Evolutionary conservation across 129 eudicot species (phyloP).

Genomic region (Artemisia tridentata): DNA sequence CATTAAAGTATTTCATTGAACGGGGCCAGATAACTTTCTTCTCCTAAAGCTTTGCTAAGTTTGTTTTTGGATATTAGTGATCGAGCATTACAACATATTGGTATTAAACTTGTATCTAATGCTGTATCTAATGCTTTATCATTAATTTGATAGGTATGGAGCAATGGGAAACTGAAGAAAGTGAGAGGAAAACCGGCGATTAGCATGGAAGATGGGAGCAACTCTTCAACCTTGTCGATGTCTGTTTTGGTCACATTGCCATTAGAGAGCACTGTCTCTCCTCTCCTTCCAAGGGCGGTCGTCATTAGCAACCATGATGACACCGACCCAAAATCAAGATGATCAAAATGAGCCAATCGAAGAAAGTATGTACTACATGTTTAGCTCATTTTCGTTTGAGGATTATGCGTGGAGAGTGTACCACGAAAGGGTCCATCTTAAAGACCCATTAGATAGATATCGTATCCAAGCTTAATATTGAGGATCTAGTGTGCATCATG

Average conservation of each 20-base stretch:
- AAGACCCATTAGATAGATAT: constrained; percentile 72
- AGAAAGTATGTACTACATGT: constrained; percentile 30
- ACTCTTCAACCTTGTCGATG: constrained; percentile 38
- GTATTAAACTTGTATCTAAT: not conserved
- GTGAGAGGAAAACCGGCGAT: constrained; percentile 67
- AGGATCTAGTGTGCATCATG: not conserved
- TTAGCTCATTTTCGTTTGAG: constrained; percentile 62
- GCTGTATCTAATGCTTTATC: not conserved
- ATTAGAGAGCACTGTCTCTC: constrained; percentile 56
- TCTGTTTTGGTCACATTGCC: constrained; percentile 73
- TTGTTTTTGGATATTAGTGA: no score
- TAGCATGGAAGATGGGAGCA: constrained; percentile 13
- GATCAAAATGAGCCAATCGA: constrained; percentile 2
- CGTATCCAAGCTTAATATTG: constrained; percentile 24
- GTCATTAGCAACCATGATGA: constrained; percentile 8
- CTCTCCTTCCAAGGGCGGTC: constrained; percentile 32
- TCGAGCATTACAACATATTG: no score
- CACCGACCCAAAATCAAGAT: constrained; percentile 5
- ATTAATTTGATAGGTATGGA: constrained; percentile 69
- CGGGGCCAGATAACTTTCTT: no score
- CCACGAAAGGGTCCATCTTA: constrained; percentile 55
- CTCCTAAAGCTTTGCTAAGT: no score
- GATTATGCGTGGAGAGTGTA: constrained; percentile 91
- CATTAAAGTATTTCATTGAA: no score
- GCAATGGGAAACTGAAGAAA: constrained; percentile 81